These are phyloP conservation scores for Sclerotinia trifoliorum DNA, from an alignment of 2,329 filamentous ascomycete species.

Conservation along the genomic window DNA sequence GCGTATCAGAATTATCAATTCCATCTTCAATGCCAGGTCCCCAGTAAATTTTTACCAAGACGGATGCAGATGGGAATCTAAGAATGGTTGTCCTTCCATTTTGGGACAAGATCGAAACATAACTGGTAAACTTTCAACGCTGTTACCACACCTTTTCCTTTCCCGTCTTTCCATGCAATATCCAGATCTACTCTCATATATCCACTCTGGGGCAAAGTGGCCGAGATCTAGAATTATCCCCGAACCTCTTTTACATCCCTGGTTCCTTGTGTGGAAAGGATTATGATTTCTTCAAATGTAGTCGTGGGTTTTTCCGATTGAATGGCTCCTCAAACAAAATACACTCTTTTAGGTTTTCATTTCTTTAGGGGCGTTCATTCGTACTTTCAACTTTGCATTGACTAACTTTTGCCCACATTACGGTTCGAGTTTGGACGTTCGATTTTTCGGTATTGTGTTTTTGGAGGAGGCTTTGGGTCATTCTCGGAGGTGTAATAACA, in stretches of 20 bases:
- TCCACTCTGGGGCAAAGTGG: constrained; percentile 8
- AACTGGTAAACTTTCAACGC: neutral
- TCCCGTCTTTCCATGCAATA: constrained; percentile 12
- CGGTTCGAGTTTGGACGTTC: constrained; percentile 1
- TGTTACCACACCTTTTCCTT: constrained; percentile 7
- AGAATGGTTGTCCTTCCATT: neutral
- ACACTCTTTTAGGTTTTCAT: neutral
- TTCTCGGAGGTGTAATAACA: neutral
- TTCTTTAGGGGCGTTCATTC: neutral
- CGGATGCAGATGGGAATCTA: neutral
- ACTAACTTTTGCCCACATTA: neutral
- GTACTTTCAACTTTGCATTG: neutral
- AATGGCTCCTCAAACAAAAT: constrained; percentile 9
- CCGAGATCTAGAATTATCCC: constrained; percentile 8
- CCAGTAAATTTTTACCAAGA: neutral
- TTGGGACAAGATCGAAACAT: neutral
- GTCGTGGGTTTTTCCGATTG: neutral
- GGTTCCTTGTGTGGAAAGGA: neutral
- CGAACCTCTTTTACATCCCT: constrained; percentile 9
- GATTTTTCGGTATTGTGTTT: neutral
- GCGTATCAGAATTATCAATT: constrained; percentile 5
- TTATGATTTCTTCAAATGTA: constrained; percentile 13
- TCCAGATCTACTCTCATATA: constrained; percentile 1
- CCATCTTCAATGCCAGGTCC: neutral
- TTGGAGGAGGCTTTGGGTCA: neutral